Conservation (phyloP, 2,329 filamentous ascomycete genomes). For the Calcarisporium arbuscula region DNA sequence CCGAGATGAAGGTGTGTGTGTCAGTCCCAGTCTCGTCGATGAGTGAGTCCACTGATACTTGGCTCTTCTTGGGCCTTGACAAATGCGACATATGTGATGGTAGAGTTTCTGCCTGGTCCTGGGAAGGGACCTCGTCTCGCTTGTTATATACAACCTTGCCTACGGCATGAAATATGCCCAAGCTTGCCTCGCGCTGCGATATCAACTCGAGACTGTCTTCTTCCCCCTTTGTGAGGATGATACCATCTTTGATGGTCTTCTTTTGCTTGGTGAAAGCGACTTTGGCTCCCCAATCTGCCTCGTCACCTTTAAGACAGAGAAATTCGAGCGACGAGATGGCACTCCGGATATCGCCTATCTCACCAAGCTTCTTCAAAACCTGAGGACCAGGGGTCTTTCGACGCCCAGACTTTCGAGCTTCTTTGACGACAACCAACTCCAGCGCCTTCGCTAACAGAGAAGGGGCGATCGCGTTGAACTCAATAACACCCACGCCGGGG, state of each 20-base stretch:
- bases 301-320: constrained; percentile 75
- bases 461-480: constrained; percentile 88
- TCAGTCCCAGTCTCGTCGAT: constrained; percentile 93
- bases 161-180: constrained; percentile 94
- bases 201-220: constrained; percentile 73
- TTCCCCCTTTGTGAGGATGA: constrained; percentile 68
- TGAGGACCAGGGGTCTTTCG: constrained; percentile 69
- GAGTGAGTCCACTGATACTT: constrained; percentile 67
- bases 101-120: constrained; percentile 44
- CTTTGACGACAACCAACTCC: constrained; percentile 75
- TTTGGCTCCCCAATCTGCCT: constrained; percentile 68
- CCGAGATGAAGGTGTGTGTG: constrained; percentile 80
- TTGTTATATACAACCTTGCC: constrained; percentile 98
- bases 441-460: constrained; percentile 81
- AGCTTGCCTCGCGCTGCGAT: constrained; percentile 77
- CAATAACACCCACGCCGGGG: constrained; percentile 70
- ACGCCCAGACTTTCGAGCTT: constrained; percentile 71
- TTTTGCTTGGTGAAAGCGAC: constrained; percentile 65
- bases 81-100: constrained; percentile 53
- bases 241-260: constrained; percentile 48
- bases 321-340: constrained; percentile 92
- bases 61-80: constrained; percentile 54
- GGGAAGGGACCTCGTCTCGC: constrained; percentile 51
- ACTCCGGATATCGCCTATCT: constrained; percentile 86
- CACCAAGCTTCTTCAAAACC: constrained; percentile 72